Evolutionary conservation across 805 yeast species (phyloP).

Genomic region (Priceomyces fermenticarens): DNA sequence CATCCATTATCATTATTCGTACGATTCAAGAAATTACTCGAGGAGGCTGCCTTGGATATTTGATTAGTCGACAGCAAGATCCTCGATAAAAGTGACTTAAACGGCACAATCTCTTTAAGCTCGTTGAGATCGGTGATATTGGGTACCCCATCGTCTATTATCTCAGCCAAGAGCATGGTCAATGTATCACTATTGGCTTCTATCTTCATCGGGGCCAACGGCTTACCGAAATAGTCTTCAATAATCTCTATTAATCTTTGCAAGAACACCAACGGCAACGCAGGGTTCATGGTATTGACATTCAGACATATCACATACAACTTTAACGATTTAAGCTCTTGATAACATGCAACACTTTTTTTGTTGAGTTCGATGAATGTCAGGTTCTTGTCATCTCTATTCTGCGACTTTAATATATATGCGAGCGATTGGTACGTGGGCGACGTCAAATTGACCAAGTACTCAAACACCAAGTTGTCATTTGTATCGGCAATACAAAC

Average conservation of each 20-base stretch:
- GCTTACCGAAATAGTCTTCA: conserved; percentile 55
- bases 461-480: conserved; percentile 34
- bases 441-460: conserved; percentile 25
- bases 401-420: conserved; percentile 5
- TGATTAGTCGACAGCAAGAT: conserved; percentile 43
- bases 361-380: conserved; percentile 29
- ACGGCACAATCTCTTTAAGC: conserved; percentile 67
- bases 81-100: conserved; percentile 52
- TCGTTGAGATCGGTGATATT: conserved; percentile 68
- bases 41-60: conserved; percentile 25
- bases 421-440: conserved; percentile 31
- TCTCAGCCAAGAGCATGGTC: conserved; percentile 67
- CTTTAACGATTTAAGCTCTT: conserved; percentile 18
- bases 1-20: conserved; percentile 35
- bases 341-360: conserved; percentile 25
- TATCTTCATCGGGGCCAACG: conserved; percentile 55
- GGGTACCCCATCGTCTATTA: conserved; percentile 77
- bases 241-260: conserved; percentile 49
- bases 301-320: conserved; percentile 27
- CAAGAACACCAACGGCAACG: conserved; percentile 54
- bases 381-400: not conserved
- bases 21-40: conserved; percentile 16
- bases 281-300: conserved; percentile 36
- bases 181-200: conserved; percentile 70
- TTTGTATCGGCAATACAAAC: conserved; percentile 39